phyloP scores from a whole-genome alignment of 306 rosid species.

The Parietaria judaica region DNA sequence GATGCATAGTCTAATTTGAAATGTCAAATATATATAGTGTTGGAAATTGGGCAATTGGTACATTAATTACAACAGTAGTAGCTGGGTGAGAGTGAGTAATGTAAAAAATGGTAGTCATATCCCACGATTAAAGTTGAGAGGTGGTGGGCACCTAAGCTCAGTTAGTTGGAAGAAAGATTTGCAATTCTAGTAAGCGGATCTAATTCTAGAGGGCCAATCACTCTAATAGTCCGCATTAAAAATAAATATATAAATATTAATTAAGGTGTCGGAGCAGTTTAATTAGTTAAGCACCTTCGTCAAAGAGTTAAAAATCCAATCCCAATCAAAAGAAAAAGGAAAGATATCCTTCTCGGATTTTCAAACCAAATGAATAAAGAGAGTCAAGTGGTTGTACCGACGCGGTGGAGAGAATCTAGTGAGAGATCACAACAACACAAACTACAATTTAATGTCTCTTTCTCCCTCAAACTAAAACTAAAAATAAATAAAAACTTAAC shows the following conservation, averaged over 20 bases:
- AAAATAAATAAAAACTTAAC: not conserved
- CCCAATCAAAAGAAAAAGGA: constrained; percentile 4
- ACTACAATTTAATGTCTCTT: constrained; percentile 9
- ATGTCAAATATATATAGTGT: too few species aligned
- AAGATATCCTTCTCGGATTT: constrained; percentile 22
- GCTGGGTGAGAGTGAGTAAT: too few species aligned
- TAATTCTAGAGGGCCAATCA: not conserved
- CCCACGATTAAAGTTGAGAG: too few species aligned
- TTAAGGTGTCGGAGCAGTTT: constrained; percentile 18
- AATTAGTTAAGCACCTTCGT: constrained; percentile 36
- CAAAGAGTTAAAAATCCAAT: constrained; percentile 18
- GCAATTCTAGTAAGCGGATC: not conserved
- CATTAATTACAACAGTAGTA: too few species aligned
- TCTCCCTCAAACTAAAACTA: not conserved
- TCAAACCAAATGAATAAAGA: constrained; percentile 50
- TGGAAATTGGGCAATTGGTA: not conserved
- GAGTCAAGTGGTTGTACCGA: constrained; percentile 62
- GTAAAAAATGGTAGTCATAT: too few species aligned
- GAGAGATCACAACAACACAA: constrained; percentile 41
- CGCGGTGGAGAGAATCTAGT: constrained; percentile 73
- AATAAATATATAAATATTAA: not conserved
- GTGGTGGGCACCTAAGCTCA: not conserved
- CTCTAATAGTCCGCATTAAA: not conserved
- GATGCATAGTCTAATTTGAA: too few species aligned
- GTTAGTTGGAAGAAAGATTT: constrained; percentile 4